Conservation (phyloP, 257 asterid species). For the Hygrophila difformis region DNA sequence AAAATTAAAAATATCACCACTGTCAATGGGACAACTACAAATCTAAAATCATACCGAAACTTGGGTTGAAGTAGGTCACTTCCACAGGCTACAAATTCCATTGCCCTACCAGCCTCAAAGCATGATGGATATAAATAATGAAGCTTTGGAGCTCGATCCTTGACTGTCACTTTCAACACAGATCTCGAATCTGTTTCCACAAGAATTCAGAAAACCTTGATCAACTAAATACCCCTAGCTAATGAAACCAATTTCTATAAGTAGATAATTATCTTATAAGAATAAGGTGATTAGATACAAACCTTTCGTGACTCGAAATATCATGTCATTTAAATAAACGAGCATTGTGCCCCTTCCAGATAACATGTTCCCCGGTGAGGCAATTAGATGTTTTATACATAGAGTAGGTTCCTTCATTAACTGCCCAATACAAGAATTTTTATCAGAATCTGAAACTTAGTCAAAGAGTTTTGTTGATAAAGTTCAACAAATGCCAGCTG, state of each 20-base stretch:
- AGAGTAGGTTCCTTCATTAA: constrained; percentile 63
- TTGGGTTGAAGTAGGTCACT: constrained; percentile 71
- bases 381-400: constrained; percentile 42
- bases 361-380: constrained; percentile 33
- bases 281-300: too few species aligned
- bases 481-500: neutral
- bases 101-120: constrained; percentile 88
- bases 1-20: neutral
- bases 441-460: too few species aligned
- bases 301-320: constrained; percentile 32
- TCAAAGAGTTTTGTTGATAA: too few species aligned
- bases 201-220: too few species aligned
- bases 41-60: constrained; percentile 61
- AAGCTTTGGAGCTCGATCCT: constrained; percentile 65
- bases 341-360: constrained; percentile 48
- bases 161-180: constrained; percentile 50
- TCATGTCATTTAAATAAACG: constrained; percentile 34
- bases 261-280: too few species aligned
- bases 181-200: constrained; percentile 54
- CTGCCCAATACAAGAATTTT: constrained; percentile 38
- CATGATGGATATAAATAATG: constrained; percentile 65
- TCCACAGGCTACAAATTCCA: constrained; percentile 86
- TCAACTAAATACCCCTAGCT: too few species aligned
- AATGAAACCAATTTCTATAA: neutral
- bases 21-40: neutral